These are phyloP conservation scores for Castanopsis chinensis DNA, from an alignment of 306 rosid species.

Conservation along the genomic window DNA sequence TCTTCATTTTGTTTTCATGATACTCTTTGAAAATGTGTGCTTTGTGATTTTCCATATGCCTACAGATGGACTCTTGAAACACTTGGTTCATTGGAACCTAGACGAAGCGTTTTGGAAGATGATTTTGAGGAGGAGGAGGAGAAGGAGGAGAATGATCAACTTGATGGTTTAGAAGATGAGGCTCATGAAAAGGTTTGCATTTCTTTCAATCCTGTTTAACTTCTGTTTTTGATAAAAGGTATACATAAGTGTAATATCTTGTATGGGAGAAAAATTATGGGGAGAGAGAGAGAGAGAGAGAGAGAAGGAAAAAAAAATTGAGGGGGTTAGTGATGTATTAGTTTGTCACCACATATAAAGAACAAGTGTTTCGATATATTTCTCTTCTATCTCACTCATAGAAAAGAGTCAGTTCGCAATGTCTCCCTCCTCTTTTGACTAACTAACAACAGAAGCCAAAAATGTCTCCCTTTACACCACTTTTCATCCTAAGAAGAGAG, in stretches of 20 bases:
- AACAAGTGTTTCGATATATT: too few relatives aligned
- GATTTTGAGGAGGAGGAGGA: slow-evolving; percentile 99
- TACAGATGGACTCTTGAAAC: slow-evolving; percentile 87
- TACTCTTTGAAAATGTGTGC: not conserved
- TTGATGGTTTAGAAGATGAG: slow-evolving; percentile 64
- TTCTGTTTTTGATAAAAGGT: not conserved
- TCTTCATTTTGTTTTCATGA: not conserved
- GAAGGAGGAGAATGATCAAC: slow-evolving; percentile 83
- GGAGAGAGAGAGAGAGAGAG: not conserved
- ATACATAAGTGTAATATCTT: not conserved
- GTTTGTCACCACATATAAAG: too few relatives aligned
- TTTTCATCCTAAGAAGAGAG: not conserved
- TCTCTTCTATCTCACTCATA: too few relatives aligned
- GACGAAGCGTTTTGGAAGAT: slow-evolving; percentile 93
- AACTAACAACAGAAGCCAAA: too few relatives aligned
- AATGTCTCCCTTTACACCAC: too few relatives aligned
- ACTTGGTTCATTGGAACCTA: slow-evolving; percentile 54
- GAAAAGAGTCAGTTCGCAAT: too few relatives aligned
- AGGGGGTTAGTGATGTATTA: too few relatives aligned
- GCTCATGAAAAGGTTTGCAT: slow-evolving; percentile 59
- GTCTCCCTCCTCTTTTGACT: too few relatives aligned
- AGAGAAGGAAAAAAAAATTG: too few relatives aligned
- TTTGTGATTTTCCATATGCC: not conserved
- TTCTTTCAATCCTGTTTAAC: slow-evolving; percentile 10
- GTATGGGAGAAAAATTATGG: not conserved